Conservation (phyloP, 2,329 filamentous ascomycete genomes). For the Monilinia laxa region DNA sequence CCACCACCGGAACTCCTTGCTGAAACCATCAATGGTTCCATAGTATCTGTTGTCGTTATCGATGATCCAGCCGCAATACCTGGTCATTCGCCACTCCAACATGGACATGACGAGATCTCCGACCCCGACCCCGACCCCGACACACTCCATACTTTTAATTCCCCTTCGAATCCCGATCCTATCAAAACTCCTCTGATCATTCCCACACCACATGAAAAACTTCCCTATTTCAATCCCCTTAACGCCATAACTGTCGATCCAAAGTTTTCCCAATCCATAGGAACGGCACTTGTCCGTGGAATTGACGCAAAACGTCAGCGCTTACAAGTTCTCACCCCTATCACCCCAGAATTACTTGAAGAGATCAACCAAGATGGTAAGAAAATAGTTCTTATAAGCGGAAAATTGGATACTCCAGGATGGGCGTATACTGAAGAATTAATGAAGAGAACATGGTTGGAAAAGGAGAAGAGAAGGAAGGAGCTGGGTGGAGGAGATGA, state of each 20-base stretch:
- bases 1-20: conserved; percentile 57
- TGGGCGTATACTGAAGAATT: conserved; percentile 70
- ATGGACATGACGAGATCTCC: conserved; percentile 4
- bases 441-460: conserved; percentile 40
- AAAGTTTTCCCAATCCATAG: conserved; percentile 56
- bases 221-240: conserved; percentile 62
- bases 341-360: conserved; percentile 45
- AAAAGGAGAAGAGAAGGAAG: conserved; percentile 26
- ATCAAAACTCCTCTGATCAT: conserved; percentile 37
- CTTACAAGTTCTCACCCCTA: conserved; percentile 66
- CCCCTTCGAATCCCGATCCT: conserved; percentile 19
- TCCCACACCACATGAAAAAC: conserved; percentile 49
- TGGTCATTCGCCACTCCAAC: conserved; percentile 31
- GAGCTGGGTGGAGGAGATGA: conserved; percentile 8
- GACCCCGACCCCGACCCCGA: neutral
- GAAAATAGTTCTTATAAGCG: conserved; percentile 62
- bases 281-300: conserved; percentile 67
- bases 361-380: conserved; percentile 45
- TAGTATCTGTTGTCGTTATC: conserved; percentile 64
- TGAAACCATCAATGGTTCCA: conserved; percentile 67
- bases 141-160: neutral
- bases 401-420: conserved; percentile 65
- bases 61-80: conserved; percentile 54
- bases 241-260: conserved; percentile 60
- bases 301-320: conserved; percentile 56